Percentiles rank a stretch among this genome's conserved stretches.
Evolutionary conservation across 2,329 filamentous ascomycete species (phyloP).

Genomic region (Fusarium succisae): DNA sequence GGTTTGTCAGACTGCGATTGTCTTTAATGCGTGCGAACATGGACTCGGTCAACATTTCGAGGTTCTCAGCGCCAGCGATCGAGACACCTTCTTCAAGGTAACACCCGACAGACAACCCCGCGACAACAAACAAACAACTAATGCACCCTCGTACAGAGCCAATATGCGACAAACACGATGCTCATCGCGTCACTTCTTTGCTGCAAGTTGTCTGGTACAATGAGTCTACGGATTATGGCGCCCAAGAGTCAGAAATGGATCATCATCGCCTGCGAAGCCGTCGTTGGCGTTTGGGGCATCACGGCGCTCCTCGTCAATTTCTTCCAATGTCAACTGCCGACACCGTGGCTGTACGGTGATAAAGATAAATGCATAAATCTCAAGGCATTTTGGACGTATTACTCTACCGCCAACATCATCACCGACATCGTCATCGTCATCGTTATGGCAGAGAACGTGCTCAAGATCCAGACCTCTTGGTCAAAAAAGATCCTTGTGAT

Average conservation of each 20-base stretch:
- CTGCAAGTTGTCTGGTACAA: constrained; percentile 42
- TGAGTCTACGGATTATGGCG: constrained; percentile 39
- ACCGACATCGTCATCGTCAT: constrained; percentile 43
- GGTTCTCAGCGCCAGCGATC: constrained; percentile 15
- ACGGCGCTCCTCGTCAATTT: constrained; percentile 39
- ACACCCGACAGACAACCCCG: not conserved
- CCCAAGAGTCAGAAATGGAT: constrained; percentile 36
- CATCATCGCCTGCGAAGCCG: constrained; percentile 26
- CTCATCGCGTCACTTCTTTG: constrained; percentile 39
- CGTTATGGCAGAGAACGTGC: constrained; percentile 42
- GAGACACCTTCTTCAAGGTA: constrained; percentile 42
- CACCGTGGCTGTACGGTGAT: constrained; percentile 42
- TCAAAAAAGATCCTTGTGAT: constrained; percentile 44
- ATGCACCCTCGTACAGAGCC: constrained; percentile 23
- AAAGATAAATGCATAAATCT: constrained; percentile 35
- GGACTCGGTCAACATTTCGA: constrained; percentile 37
- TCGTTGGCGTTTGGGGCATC: constrained; percentile 38
- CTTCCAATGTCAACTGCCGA: constrained; percentile 41
- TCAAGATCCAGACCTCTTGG: constrained; percentile 43
- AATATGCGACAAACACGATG: constrained; percentile 42
- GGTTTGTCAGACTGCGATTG: constrained; percentile 32
- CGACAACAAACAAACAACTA: not conserved
- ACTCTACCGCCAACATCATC: constrained; percentile 43
- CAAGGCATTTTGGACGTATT: constrained; percentile 40
- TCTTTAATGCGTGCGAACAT: constrained; percentile 34